phyloP scores from a whole-genome alignment of 164 flowering plant species.

The Umbilicus rupestris region DNA sequence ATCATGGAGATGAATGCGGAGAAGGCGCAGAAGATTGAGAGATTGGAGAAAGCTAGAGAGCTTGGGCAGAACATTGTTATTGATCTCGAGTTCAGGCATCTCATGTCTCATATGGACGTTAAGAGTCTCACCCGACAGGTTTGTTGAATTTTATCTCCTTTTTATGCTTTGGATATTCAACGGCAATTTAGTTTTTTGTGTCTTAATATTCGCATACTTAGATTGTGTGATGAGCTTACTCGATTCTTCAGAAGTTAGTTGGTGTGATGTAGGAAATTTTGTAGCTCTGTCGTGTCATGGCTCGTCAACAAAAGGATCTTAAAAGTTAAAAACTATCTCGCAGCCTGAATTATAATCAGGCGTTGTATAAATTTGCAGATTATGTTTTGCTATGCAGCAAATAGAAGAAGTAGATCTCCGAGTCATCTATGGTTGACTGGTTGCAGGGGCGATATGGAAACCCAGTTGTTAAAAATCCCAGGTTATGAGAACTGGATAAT shows the following conservation, averaged over 20 bases:
- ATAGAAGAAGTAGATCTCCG: constrained; percentile 53
- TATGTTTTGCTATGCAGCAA: constrained; percentile 88
- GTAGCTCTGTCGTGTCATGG: background rate
- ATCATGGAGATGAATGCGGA: constrained; percentile 67
- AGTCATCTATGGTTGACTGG: constrained; percentile 88
- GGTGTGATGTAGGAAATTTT: too few species aligned
- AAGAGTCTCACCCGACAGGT: constrained; percentile 85
- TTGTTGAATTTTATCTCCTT: constrained; percentile 9
- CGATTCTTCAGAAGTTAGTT: too few species aligned
- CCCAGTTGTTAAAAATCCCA: constrained; percentile 55
- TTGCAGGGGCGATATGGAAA: constrained; percentile 57
- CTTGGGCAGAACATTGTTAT: constrained; percentile 70
- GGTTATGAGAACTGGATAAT: constrained; percentile 86
- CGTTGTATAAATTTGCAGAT: constrained; percentile 38
- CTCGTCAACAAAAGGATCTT: background rate
- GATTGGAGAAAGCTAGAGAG: constrained; percentile 39
- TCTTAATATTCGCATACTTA: background rate
- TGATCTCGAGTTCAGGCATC: constrained; percentile 76
- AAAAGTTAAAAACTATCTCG: background rate
- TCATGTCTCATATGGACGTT: constrained; percentile 58
- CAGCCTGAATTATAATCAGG: background rate
- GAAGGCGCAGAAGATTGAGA: constrained; percentile 40
- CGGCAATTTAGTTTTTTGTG: background rate
- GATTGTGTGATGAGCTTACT: background rate
- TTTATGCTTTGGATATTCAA: too few species aligned